phyloP scores from a whole-genome alignment of 805 yeast genomes.

The Ogataea nonfermentans region DNA sequence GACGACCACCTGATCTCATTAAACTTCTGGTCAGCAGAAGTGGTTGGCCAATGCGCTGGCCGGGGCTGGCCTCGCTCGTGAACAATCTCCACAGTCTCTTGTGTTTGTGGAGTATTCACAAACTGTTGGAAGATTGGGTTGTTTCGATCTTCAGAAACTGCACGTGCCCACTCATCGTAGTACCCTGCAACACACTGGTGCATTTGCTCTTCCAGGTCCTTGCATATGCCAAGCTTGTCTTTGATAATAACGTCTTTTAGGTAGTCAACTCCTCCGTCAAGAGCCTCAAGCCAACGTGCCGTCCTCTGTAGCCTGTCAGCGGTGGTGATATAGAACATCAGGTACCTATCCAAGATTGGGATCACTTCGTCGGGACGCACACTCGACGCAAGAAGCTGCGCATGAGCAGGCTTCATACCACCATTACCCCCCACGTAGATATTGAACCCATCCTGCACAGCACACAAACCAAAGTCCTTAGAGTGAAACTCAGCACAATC shows the following conservation, averaged over 20 bases:
- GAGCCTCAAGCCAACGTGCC: slow-evolving; percentile 38
- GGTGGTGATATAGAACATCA: slow-evolving; percentile 39
- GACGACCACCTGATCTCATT: slow-evolving; percentile 35
- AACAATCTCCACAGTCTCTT: slow-evolving; percentile 35
- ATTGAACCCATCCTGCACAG: slow-evolving; percentile 37
- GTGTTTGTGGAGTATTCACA: slow-evolving; percentile 30
- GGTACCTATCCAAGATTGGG: slow-evolving; percentile 36
- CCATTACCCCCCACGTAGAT: slow-evolving; percentile 41
- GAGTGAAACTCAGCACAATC: slow-evolving; percentile 40
- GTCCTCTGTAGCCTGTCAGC: slow-evolving; percentile 39
- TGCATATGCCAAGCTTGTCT: slow-evolving; percentile 37
- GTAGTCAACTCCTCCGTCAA: slow-evolving; percentile 39
- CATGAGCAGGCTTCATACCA: slow-evolving; percentile 42
- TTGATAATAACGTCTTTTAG: slow-evolving; percentile 34
- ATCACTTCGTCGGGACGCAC: slow-evolving; percentile 38
- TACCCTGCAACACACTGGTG: slow-evolving; percentile 32
- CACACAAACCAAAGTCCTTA: slow-evolving; percentile 39
- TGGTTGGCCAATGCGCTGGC: slow-evolving; percentile 37
- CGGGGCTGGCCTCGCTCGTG: slow-evolving; percentile 38
- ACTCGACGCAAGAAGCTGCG: slow-evolving; percentile 33
- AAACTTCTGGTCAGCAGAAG: slow-evolving; percentile 27
- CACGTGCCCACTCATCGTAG: slow-evolving; percentile 37
- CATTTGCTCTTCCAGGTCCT: slow-evolving; percentile 37
- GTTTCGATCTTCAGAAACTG: slow-evolving; percentile 23
- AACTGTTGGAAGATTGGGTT: slow-evolving; percentile 34